Evolutionary conservation across 768 basidiomycete genomes (phyloP).

Genomic region (Pleurotus cornucopiae): DNA sequence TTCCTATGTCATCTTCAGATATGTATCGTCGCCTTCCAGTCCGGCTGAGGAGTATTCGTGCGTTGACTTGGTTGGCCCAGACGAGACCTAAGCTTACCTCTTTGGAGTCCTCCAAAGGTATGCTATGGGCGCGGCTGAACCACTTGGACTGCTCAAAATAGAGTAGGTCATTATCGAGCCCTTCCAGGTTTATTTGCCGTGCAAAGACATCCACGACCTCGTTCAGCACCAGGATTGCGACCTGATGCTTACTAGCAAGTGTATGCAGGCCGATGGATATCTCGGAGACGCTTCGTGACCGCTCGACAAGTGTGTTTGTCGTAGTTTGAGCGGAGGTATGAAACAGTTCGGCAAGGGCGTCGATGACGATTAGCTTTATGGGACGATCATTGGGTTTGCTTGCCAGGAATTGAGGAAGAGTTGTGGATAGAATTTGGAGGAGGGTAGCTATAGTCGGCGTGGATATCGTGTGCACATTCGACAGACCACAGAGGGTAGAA

Average conservation of each 20-base stretch:
- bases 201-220: slow-evolving; percentile 83
- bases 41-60: slow-evolving; percentile 75
- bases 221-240: slow-evolving; percentile 84
- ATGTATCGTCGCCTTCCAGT: slow-evolving; percentile 66
- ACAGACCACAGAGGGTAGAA: slow-evolving; percentile 38
- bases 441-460: slow-evolving; percentile 52
- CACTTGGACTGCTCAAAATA: slow-evolving; percentile 74
- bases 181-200: slow-evolving; percentile 19
- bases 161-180: slow-evolving; percentile 33
- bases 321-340: slow-evolving; percentile 58
- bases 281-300: slow-evolving; percentile 64
- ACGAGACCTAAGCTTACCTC: slow-evolving; percentile 84
- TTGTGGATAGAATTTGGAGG: slow-evolving; percentile 47
- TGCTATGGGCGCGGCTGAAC: slow-evolving; percentile 65
- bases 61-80: slow-evolving; percentile 93
- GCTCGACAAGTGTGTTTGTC: slow-evolving; percentile 60
- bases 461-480: slow-evolving; percentile 59
- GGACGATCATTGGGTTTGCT: slow-evolving; percentile 36
- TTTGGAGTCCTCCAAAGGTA: slow-evolving; percentile 57
- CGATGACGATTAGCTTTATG: slow-evolving; percentile 78
- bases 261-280: slow-evolving; percentile 69
- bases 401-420: slow-evolving; percentile 49
- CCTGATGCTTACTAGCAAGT: slow-evolving; percentile 55
- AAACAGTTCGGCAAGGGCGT: slow-evolving; percentile 85
- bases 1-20: slow-evolving; percentile 23